phyloP scores from a whole-genome alignment of 83 land plant species.

The Thuja plicata region DNA sequence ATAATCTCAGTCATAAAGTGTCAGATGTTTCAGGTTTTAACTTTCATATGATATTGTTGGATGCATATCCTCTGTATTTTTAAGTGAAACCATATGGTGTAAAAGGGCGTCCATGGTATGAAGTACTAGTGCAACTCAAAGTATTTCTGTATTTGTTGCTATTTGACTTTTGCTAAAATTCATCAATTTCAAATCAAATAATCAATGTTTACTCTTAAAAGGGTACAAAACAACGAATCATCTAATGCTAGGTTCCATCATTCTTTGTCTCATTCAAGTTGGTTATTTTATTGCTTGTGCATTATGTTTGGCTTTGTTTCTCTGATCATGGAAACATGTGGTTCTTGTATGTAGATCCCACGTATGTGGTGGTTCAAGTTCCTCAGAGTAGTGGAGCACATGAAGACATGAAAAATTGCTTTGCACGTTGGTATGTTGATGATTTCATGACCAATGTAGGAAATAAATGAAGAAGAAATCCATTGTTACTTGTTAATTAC shows the following conservation, averaged over 20 bases:
- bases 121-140: not conserved
- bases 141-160: not conserved
- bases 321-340: not conserved
- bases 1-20: not conserved
- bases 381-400: conserved; percentile 39
- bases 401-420: conserved; percentile 67
- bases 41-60: not conserved
- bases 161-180: not conserved
- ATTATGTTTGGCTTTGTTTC: not conserved
- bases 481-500: not conserved
- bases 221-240: not conserved
- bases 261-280: not conserved
- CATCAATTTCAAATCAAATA: not conserved
- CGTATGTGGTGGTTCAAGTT: conserved; percentile 78
- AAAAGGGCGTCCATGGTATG: not conserved
- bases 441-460: not conserved
- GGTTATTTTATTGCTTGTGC: not conserved
- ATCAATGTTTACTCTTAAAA: not conserved
- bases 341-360: conserved; percentile 60
- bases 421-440: conserved; percentile 49
- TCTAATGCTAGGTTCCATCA: not conserved
- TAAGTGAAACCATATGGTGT: not conserved
- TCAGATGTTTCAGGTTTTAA: not conserved
- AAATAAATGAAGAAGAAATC: not conserved
- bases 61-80: not conserved